Conservation (phyloP, 2,329 filamentous ascomycete genomes). For the Xylaria multiplex region DNA sequence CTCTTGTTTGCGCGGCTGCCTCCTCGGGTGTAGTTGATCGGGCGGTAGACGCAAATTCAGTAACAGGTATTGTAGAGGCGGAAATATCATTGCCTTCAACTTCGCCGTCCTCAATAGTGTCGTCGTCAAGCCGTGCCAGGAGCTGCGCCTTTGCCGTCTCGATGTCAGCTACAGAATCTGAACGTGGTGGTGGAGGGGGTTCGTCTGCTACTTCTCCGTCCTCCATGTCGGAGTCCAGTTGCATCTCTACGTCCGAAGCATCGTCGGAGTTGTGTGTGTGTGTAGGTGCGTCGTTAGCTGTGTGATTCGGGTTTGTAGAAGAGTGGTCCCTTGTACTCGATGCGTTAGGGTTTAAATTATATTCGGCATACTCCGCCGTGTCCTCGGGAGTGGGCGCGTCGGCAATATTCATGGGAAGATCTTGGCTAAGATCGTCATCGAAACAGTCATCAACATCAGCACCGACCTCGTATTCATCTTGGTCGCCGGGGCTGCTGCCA, state of each 20-base stretch:
- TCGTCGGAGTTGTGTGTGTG: constrained; percentile 53
- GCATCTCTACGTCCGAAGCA: constrained; percentile 48
- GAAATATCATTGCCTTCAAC: not conserved
- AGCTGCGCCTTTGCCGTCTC: constrained; percentile 61
- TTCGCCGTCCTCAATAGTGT: constrained; percentile 5
- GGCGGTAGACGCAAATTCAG: not conserved
- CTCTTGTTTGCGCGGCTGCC: not conserved
- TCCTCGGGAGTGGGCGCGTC: constrained; percentile 15
- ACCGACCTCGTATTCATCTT: constrained; percentile 52
- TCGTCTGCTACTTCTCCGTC: constrained; percentile 53
- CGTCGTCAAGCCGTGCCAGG: constrained; percentile 56
- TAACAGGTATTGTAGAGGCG: not conserved
- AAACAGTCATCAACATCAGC: constrained; percentile 60
- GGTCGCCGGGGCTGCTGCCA: constrained; percentile 44
- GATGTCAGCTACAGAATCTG: constrained; percentile 51
- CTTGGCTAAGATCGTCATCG: constrained; percentile 41
- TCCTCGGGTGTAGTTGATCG: not conserved
- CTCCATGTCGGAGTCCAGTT: constrained; percentile 49
- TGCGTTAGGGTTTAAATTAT: not conserved
- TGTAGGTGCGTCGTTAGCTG: constrained; percentile 52
- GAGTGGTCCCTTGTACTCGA: not conserved
- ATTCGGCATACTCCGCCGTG: not conserved
- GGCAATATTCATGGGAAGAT: constrained; percentile 44
- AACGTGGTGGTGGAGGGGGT: constrained; percentile 32
- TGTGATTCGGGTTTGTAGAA: constrained; percentile 36